These are phyloP conservation scores for Tylopilus felleus DNA, from an alignment of 768 basidiomycete genomes.

Conservation along the genomic window DNA sequence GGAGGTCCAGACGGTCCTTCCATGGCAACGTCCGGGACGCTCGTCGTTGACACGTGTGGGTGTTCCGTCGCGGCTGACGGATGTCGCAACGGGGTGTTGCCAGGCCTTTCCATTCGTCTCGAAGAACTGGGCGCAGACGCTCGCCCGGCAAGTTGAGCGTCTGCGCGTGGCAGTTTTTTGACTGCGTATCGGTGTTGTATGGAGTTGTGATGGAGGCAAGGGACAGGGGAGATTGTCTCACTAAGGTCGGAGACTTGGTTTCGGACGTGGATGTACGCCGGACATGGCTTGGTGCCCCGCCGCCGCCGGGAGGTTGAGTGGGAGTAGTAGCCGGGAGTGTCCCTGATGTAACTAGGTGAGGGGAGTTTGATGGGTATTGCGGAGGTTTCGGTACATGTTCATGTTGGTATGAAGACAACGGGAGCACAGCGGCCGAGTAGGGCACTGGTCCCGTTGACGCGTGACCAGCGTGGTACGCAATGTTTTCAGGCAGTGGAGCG, in stretches of 20 bases:
- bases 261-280: conserved; percentile 32
- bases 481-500: conserved; percentile 22
- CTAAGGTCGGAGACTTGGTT: conserved; percentile 28
- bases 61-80: conserved; percentile 27
- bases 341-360: conserved; percentile 25
- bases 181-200: conserved; percentile 38
- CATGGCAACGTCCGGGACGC: conserved; percentile 28
- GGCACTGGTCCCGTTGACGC: conserved; percentile 24
- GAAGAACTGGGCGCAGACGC: conserved; percentile 64
- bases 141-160: conserved; percentile 66
- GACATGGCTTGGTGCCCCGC: conserved; percentile 21
- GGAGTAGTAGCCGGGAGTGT: conserved; percentile 20
- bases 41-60: conserved; percentile 21
- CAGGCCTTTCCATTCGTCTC: conserved; percentile 33
- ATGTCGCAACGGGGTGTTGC: conserved; percentile 39
- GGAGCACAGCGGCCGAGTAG: conserved; percentile 20
- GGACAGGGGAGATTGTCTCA: conserved; percentile 39
- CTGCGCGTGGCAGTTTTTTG: conserved; percentile 83
- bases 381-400: conserved; percentile 24
- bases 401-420: conserved; percentile 24
- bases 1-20: conserved; percentile 28
- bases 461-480: conserved; percentile 30
- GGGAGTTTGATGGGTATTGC: conserved; percentile 21
- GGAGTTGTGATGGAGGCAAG: conserved; percentile 42
- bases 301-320: conserved; percentile 14